Percentiles rank a stretch among this genome's conserved stretches.
These are phyloP conservation scores for Diatrype stigma DNA, from an alignment of 2,329 filamentous ascomycete species.

Conservation along the genomic window DNA sequence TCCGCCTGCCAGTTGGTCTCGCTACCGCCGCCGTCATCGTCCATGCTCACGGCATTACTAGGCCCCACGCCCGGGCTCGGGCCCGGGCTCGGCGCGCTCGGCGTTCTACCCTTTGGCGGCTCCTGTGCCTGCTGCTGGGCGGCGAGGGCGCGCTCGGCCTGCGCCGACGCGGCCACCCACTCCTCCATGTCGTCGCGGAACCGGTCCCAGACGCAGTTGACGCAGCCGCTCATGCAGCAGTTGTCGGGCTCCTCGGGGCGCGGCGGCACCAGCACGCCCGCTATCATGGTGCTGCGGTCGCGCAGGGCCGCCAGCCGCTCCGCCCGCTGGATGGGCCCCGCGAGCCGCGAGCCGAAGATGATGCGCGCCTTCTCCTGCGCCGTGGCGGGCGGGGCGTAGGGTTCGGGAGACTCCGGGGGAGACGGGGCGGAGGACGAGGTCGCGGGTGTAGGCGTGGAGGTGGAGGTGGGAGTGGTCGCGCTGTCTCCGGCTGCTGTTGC, in stretches of 20 bases:
- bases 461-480: conserved; percentile 25
- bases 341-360: conserved; percentile 77
- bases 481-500: conserved; percentile 13
- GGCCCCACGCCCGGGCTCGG: conserved; percentile 6
- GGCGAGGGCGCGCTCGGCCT: conserved; percentile 54
- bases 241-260: conserved; percentile 89
- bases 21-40: conserved; percentile 75
- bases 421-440: too few species aligned
- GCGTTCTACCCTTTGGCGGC: conserved; percentile 9
- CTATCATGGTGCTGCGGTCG: conserved; percentile 60
- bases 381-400: conserved; percentile 37
- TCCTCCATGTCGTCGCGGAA: conserved; percentile 90
- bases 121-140: conserved; percentile 24
- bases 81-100: conserved; percentile 17
- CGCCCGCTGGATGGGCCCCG: conserved; percentile 66
- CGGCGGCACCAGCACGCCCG: conserved; percentile 78
- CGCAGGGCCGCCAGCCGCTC: conserved; percentile 56
- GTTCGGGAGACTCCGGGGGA: conserved; percentile 30
- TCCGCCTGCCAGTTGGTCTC: conserved; percentile 58
- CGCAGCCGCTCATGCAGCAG: conserved; percentile 98
- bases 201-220: conserved; percentile 94
- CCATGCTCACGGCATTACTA: conserved; percentile 55
- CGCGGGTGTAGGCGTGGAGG: conserved; percentile 27
- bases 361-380: conserved; percentile 57
- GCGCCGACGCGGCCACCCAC: conserved; percentile 64